Conservation (phyloP, 768 basidiomycete species). For the button mushroom (Agaricus bisporus) region DNA sequence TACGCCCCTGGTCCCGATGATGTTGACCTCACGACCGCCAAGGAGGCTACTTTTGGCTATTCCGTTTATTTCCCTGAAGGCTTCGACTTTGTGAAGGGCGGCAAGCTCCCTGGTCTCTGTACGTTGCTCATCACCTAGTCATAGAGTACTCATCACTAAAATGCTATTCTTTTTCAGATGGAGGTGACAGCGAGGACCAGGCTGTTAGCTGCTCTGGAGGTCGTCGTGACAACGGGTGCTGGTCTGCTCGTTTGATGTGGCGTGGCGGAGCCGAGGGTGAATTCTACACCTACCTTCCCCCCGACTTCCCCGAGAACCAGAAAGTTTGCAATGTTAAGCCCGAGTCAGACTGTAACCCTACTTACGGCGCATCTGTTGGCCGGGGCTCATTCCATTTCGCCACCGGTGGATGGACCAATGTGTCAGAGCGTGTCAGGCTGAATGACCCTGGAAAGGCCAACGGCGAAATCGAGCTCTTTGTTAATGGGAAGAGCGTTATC, state of each 20-base stretch:
- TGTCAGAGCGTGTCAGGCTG: conserved; percentile 64
- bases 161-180: conserved; percentile 29
- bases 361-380: conserved; percentile 62
- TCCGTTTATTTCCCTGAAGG: conserved; percentile 57
- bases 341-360: conserved; percentile 48
- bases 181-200: conserved; percentile 42
- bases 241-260: conserved; percentile 70
- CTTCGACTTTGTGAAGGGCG: conserved; percentile 62
- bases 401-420: conserved; percentile 61
- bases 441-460: conserved; percentile 68
- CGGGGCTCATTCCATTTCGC: conserved; percentile 63
- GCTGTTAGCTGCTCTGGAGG: conserved; percentile 62
- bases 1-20: conserved; percentile 54
- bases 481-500: conserved; percentile 60
- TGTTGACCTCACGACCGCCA: conserved; percentile 52
- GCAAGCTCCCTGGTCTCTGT: conserved; percentile 73
- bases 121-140: conserved; percentile 18
- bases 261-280: conserved; percentile 52
- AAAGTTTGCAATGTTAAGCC: conserved; percentile 43
- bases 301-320: conserved; percentile 39
- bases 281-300: conserved; percentile 68
- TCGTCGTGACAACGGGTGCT: conserved; percentile 47
- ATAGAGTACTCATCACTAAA: conserved; percentile 5
- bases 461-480: conserved; percentile 66
- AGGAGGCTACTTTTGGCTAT: conserved; percentile 59